These are phyloP conservation scores for Teunomyces stri DNA, from an alignment of 805 yeast genomes.

Conservation along the genomic window DNA sequence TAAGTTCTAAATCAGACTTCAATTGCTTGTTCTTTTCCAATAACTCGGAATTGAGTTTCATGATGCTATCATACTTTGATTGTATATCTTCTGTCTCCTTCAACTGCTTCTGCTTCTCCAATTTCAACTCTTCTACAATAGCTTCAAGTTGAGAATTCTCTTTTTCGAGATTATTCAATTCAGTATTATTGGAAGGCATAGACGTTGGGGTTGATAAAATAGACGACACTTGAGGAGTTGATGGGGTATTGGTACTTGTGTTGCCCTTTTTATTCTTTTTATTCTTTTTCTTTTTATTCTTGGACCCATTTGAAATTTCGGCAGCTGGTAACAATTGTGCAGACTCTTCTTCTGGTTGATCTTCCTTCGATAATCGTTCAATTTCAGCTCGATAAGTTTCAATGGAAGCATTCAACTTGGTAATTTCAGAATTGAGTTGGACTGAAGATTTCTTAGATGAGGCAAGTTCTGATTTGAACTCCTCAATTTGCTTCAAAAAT, in stretches of 20 bases:
- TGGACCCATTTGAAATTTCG: neutral
- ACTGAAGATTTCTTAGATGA: neutral
- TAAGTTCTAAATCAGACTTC: slow-evolving; percentile 33
- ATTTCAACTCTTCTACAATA: neutral
- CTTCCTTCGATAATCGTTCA: neutral
- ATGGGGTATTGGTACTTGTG: neutral
- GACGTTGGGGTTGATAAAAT: neutral
- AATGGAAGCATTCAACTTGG: neutral
- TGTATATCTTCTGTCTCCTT: neutral
- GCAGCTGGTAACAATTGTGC: slow-evolving; percentile 1
- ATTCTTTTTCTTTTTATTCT: slow-evolving; percentile 1
- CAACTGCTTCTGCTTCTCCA: neutral
- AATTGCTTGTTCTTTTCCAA: slow-evolving; percentile 15
- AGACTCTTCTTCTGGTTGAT: neutral
- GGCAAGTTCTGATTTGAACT: neutral
- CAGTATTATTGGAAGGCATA: neutral
- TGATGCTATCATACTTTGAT: slow-evolving; percentile 9
- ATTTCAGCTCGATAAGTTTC: neutral
- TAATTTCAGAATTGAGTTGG: neutral
- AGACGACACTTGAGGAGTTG: neutral
- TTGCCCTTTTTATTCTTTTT: neutral
- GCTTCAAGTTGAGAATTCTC: neutral
- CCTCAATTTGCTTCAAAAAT: neutral
- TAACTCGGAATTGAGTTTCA: slow-evolving; percentile 15
- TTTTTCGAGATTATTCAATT: neutral